Percentiles rank a stretch among this genome's conserved stretches.
phyloP scores from a whole-genome alignment of 139 green algal genomes.

The Pedinophyceae sp. region DNA sequence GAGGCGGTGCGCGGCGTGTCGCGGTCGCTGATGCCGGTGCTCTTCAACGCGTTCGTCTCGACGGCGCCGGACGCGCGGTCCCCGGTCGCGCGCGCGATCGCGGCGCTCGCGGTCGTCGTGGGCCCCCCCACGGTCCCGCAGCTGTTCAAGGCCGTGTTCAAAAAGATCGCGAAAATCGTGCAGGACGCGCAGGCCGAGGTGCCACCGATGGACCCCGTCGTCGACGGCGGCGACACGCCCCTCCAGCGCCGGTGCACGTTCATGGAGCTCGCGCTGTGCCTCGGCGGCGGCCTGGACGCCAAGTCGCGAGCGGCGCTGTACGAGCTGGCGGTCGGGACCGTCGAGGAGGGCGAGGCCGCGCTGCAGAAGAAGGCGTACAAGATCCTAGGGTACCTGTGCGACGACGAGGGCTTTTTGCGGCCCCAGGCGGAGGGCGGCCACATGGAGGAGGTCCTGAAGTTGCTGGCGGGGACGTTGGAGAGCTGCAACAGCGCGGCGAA shows the following conservation, averaged over 20 bases:
- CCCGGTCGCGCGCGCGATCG: constrained; percentile 33
- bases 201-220: constrained; percentile 26
- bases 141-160: constrained; percentile 53
- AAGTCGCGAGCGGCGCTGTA: background rate
- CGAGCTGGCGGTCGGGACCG: background rate
- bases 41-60: constrained; percentile 67
- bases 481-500: constrained; percentile 40
- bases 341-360: constrained; percentile 36
- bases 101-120: constrained; percentile 38
- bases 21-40: constrained; percentile 64
- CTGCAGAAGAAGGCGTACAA: constrained; percentile 94
- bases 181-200: constrained; percentile 31
- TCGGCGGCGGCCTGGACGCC: constrained; percentile 50
- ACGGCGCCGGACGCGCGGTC: constrained; percentile 26
- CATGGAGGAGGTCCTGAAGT: constrained; percentile 26
- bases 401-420: constrained; percentile 22
- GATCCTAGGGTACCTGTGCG: constrained; percentile 54
- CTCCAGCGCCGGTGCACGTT: constrained; percentile 49
- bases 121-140: constrained; percentile 18
- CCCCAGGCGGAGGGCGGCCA: constrained; percentile 15
- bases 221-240: constrained; percentile 41
- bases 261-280: constrained; percentile 60
- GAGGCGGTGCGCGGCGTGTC: constrained; percentile 31
- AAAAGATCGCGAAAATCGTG: constrained; percentile 42
- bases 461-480: constrained; percentile 18